Evolutionary conservation across 2,329 filamentous ascomycete species (phyloP).

Genomic region (Verticillium dahliae): DNA sequence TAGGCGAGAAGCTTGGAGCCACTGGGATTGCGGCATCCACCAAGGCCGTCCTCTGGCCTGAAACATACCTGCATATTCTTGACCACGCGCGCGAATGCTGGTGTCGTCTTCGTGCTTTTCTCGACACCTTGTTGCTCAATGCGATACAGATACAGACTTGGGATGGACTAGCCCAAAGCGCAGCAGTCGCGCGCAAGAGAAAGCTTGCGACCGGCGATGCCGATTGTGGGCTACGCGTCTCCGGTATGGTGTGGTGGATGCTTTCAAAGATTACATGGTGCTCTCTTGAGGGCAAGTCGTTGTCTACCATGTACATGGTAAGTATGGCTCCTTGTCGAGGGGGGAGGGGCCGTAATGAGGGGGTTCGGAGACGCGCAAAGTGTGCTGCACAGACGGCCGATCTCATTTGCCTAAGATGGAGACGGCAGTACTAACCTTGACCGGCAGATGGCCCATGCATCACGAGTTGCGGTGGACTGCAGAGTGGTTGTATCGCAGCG

Average conservation of each 20-base stretch:
- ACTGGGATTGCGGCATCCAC: background rate
- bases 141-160: background rate
- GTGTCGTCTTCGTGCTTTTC: background rate
- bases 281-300: background rate
- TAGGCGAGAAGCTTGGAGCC: background rate
- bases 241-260: background rate
- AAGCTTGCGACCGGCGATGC: background rate
- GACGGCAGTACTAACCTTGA: background rate
- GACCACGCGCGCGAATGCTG: background rate
- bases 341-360: background rate
- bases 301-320: background rate
- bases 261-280: background rate
- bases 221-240: background rate
- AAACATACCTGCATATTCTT: background rate
- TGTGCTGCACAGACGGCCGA: background rate
- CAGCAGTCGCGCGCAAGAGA: background rate
- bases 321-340: background rate
- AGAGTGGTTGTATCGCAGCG: background rate
- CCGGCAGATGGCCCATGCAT: background rate
- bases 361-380: background rate
- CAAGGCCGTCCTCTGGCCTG: background rate
- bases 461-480: background rate
- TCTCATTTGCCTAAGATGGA: background rate
- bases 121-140: background rate
- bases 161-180: background rate